Evolutionary conservation across 1,284 basidiomycete species (phyloP), one percentile per base, ranked within the genome.

Genomic region (Naganishia sp.): DNA sequence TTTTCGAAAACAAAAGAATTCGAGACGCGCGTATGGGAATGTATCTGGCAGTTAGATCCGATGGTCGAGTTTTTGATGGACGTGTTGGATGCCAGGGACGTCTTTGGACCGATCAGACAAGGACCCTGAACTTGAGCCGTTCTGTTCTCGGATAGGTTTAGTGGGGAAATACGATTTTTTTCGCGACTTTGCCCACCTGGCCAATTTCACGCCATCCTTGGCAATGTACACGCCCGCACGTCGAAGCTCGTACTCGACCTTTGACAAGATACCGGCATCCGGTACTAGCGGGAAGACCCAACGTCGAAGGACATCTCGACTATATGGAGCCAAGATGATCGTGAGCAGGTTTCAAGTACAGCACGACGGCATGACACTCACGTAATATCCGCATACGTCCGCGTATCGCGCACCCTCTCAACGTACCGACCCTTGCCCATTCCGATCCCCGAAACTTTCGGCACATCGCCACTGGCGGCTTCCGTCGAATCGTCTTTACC

Each of bases 231-330:
- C 87, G 78, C 93, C 91, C 6, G 91, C 92, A 42, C 88, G 85
- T 50, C 88, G 84, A 72, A 93, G 87, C 74, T 94, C 90, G 75
- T 94, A 95, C 52, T 86, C 79, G 63, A 87, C 86, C 10, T 87
- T 87, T 31, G 89, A 87, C 0, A 93, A 92, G 70, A 94, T 87
- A 75, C 92, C 92, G 75, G 94, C 88, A 73, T 96, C 94, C 11
- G 95, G 95, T 0, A 94, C 91, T 21, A 98, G 83, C 0, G 95
- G 96, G 81, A 93, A 95, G 2, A 92, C 90, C 91, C 93, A 95
- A 70, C 94, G 84, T 33, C 90, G 85, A 44, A 99, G 80, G 55
- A 99, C 90, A 74, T 98, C 94, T 77, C 91, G 90, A 80, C 92
- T 94, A 72, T n/a, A 28, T 28, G 28, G 5, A 28, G 28, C 28